Evolutionary conservation across 345 rosid species (phyloP).

Genomic region (Acer yangbiense): DNA sequence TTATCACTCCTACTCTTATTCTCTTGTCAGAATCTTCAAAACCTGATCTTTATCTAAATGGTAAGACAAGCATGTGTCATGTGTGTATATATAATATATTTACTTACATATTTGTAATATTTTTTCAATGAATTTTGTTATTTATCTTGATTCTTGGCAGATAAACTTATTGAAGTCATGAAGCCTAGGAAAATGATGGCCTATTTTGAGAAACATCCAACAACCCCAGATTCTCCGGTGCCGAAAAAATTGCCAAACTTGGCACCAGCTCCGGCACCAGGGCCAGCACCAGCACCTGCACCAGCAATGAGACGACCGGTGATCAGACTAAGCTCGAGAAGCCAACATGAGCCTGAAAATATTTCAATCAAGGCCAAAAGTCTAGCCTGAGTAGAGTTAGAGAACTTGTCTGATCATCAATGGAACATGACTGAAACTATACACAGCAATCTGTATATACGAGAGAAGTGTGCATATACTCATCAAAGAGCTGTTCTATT

Average conservation of each 20-base stretch:
- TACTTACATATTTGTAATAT: background rate
- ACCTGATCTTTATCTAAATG: constrained; percentile 28
- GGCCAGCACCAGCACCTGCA: constrained; percentile 26
- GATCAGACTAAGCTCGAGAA: background rate
- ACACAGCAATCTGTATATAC: background rate
- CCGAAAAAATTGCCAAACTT: constrained; percentile 6
- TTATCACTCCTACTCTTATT: constrained; percentile 86
- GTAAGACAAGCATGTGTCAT: constrained; percentile 24
- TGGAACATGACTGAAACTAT: background rate
- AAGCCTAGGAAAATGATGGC: constrained; percentile 56
- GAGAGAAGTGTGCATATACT: background rate
- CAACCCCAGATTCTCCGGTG: constrained; percentile 8
- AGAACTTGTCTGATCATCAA: too few species aligned
- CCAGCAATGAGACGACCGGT: constrained; percentile 12
- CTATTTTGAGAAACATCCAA: constrained; percentile 28
- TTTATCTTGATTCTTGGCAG: constrained; percentile 29
- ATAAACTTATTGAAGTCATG: constrained; percentile 18
- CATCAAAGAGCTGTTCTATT: constrained; percentile 5
- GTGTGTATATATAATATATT: background rate
- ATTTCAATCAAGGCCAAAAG: background rate
- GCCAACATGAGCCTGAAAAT: background rate
- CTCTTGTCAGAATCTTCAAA: constrained; percentile 71
- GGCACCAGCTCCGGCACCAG: constrained; percentile 26
- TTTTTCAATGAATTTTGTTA: background rate
- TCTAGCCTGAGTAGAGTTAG: background rate